A percentile compares a stretch with the other conserved stretches of the same genome.
Evolutionary conservation across 306 rosid species (phyloP).

Genomic region (Fagus crenata): DNA sequence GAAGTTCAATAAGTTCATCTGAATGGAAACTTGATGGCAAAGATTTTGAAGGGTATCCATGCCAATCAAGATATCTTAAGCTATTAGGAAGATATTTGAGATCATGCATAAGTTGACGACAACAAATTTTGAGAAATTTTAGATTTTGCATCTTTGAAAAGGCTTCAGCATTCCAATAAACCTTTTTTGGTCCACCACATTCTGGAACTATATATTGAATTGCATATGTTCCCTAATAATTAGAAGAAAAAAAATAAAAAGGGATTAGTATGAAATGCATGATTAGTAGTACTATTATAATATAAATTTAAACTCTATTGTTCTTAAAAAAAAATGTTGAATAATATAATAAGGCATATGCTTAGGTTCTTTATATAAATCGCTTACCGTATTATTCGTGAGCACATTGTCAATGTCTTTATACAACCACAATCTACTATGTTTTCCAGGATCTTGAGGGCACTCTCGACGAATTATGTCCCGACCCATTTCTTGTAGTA

Average conservation of each 20-base stretch:
- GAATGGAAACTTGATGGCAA: constrained; percentile 21
- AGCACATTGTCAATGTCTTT: constrained; percentile 24
- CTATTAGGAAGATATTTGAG: constrained; percentile 11
- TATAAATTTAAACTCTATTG: background rate
- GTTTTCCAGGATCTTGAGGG: background rate
- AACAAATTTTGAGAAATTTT: constrained; percentile 21
- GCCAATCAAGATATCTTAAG: constrained; percentile 20
- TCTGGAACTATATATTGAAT: constrained; percentile 31
- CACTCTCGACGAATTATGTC: constrained; percentile 14
- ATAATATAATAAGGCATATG: too few species aligned
- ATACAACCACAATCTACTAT: background rate
- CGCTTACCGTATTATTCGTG: constrained; percentile 18
- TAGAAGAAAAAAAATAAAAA: background rate
- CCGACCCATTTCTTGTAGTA: too few species aligned
- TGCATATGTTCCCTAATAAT: constrained; percentile 24
- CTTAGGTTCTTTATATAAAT: background rate
- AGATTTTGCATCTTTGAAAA: constrained; percentile 28
- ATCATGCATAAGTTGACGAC: background rate
- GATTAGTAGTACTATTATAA: background rate
- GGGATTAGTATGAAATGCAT: background rate
- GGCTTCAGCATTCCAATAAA: background rate
- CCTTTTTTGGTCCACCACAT: background rate
- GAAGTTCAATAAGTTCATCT: constrained; percentile 12
- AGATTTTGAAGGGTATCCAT: background rate
- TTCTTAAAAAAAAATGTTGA: too few species aligned